Percentiles rank a stretch among this genome's conserved stretches.
Evolutionary conservation across 2,329 filamentous ascomycete genomes (phyloP).

Genomic region (Neofusicoccum umdonicola): DNA sequence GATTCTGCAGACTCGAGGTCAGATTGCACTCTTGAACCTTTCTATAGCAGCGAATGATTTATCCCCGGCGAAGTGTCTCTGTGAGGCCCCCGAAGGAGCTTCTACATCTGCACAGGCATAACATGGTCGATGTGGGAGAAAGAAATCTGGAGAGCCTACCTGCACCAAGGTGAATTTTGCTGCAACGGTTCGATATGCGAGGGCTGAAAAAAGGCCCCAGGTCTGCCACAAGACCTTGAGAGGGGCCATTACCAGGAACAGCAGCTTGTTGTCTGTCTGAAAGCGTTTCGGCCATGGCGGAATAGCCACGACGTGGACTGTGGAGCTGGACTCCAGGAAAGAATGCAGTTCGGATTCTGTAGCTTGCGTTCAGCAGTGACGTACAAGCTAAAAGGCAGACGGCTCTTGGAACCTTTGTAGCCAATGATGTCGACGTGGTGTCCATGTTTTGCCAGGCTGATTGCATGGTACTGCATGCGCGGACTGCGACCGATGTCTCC

Average conservation of each 20-base stretch:
- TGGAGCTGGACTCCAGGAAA: constrained; percentile 65
- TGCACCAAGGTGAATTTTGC: constrained; percentile 83
- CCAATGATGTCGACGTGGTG: constrained; percentile 81
- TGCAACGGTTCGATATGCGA: constrained; percentile 73
- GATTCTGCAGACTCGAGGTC: constrained; percentile 60
- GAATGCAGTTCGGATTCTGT: constrained; percentile 78
- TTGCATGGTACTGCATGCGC: constrained; percentile 96
- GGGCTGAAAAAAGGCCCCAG: constrained; percentile 64
- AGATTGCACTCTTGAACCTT: neutral
- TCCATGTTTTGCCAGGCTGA: constrained; percentile 83
- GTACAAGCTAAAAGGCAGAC: neutral
- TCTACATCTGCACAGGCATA: neutral
- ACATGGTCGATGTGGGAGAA: neutral
- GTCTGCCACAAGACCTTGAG: constrained; percentile 85
- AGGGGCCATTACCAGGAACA: constrained; percentile 76
- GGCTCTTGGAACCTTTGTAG: constrained; percentile 63
- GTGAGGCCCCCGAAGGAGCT: too few species aligned
- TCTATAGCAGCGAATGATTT: neutral
- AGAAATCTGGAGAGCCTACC: constrained; percentile 38
- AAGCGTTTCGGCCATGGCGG: constrained; percentile 65
- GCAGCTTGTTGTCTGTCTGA: constrained; percentile 64
- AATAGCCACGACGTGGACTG: constrained; percentile 71
- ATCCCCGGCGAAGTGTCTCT: too few species aligned
- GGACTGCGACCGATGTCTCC: constrained; percentile 95
- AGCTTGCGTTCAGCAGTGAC: neutral